These are phyloP conservation scores for Chytriomyces sp. DNA, from an alignment of 192 early-diverging fungal genomes.

Conservation along the genomic window DNA sequence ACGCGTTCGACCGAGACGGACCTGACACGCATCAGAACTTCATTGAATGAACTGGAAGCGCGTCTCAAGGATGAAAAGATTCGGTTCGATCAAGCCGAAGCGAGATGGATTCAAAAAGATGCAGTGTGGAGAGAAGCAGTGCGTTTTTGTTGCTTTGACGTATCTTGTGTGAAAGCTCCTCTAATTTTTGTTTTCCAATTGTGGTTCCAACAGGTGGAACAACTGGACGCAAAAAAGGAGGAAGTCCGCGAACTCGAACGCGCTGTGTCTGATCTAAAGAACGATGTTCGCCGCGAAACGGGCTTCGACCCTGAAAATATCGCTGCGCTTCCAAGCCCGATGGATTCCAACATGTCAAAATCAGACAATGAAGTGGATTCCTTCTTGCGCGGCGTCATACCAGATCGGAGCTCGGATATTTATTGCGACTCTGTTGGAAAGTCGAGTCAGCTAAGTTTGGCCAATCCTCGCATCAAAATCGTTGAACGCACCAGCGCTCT, in stretches of 20 bases:
- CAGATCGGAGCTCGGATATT: not conserved
- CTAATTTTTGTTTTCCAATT: not conserved
- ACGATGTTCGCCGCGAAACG: conserved; percentile 24
- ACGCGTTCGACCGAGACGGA: conserved; percentile 13
- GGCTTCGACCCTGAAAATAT: conserved; percentile 30
- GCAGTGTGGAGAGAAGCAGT: conserved; percentile 18
- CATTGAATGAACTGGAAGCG: conserved; percentile 22
- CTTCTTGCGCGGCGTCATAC: not conserved
- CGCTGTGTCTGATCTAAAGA: conserved; percentile 22
- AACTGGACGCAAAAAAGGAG: conserved; percentile 10
- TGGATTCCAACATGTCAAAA: not conserved
- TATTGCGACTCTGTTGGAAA: conserved; percentile 5
- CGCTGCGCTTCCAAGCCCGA: not conserved
- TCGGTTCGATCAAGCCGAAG: conserved; percentile 20
- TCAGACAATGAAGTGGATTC: not conserved
- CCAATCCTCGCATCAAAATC: conserved; percentile 23
- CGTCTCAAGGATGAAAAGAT: conserved; percentile 10
- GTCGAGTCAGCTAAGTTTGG: not conserved
- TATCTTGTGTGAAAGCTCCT: not conserved
- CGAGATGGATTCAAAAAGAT: conserved; percentile 23
- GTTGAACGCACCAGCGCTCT: conserved; percentile 9
- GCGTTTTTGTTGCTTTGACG: not conserved
- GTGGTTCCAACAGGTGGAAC: not conserved
- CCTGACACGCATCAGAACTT: not conserved
- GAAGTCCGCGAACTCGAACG: conserved; percentile 19